Evolutionary conservation across 352 stramenopile species (phyloP).

Genomic region (Pythium phragmitis): DNA sequence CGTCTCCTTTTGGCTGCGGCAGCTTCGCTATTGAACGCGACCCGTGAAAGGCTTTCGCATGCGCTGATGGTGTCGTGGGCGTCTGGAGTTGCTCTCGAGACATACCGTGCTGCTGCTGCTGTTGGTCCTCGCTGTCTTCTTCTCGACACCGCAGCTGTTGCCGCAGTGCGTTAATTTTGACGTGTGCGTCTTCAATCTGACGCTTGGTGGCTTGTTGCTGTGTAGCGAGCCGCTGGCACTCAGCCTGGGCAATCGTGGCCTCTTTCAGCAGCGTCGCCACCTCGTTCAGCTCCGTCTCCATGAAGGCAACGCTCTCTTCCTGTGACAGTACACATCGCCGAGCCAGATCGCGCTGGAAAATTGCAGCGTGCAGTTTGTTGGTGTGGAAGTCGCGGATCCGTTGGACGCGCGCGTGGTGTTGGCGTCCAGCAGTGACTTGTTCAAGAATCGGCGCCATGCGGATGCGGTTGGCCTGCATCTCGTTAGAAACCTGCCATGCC

Average conservation of each 20-base stretch:
- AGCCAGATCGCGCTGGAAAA: slow-evolving; percentile 26
- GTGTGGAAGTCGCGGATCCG: slow-evolving; percentile 26
- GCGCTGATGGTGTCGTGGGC: slow-evolving; percentile 7
- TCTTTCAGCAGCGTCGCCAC: slow-evolving; percentile 32
- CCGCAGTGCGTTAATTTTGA: slow-evolving; percentile 46
- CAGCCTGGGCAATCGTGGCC: slow-evolving; percentile 36
- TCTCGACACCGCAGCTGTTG: slow-evolving; percentile 12
- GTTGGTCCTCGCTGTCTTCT: neutral
- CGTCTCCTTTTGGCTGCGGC: neutral
- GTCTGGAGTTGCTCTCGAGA: slow-evolving; percentile 14
- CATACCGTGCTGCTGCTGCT: slow-evolving; percentile 1
- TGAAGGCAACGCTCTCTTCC: slow-evolving; percentile 32
- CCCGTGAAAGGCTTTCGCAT: slow-evolving; percentile 17
- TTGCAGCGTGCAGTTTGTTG: slow-evolving; percentile 17
- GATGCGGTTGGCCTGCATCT: slow-evolving; percentile 18
- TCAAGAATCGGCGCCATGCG: slow-evolving; percentile 22
- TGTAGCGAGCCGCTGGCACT: slow-evolving; percentile 30
- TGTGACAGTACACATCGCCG: slow-evolving; percentile 41
- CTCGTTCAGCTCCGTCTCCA: slow-evolving; percentile 42
- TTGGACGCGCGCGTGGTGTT: slow-evolving; percentile 20
- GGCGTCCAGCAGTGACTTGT: slow-evolving; percentile 7
- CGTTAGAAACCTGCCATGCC: slow-evolving; percentile 23
- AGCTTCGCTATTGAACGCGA: neutral
- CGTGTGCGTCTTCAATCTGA: slow-evolving; percentile 49
- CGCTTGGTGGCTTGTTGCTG: slow-evolving; percentile 45